Evolutionary conservation across 2,329 filamentous ascomycete species (phyloP), one percentile per base, ranked within the genome.

Genomic region (Xylariaceae sp.): DNA sequence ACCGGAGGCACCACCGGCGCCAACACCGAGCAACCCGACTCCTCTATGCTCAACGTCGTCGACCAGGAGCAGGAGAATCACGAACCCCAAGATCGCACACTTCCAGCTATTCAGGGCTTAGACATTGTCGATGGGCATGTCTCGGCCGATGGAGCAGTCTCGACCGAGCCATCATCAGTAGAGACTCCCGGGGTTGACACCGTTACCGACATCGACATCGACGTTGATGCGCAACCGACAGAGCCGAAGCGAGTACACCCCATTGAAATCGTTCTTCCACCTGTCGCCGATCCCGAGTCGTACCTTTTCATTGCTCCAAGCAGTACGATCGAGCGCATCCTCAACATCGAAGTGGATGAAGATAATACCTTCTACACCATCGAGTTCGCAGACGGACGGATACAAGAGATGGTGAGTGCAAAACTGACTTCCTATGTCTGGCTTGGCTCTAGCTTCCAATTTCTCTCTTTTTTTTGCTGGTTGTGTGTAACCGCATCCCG

Each of bases 321-420:
- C 52, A 62, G 71, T 33, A 62, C 66, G 2, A 64, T 79, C 13
- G 69, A 75, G 34, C 63, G 58, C 4, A 58, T 80, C 5, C 42
- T 69, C 1, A 64, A 66, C 5, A 60, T 72, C 47, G 56, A 66
- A 13, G 55, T 65, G 13, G 54, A 60, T 1, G 59, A 59, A 1
- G 61, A 64, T 9, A 58, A 68, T 10, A 18, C 60, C 1, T 63
- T 62, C 18, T 75, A 73, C 41, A 63, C 59, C 5, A 66, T 75
- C 11, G 75, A 77, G 53, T 79, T 77, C 44, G 71, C 71, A 31
- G 76, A 79, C 57, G 77, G 76, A 19, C 68, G 71, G 45, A 59
- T 72, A 55, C 69, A 76, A 48, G 53, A 70, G 59, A 77, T 80
- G 69, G 70, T 28, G 22, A 28, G 22, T 28, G 4, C 22, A 7